Conservation (phyloP, 2,329 filamentous ascomycete species). For the Pyrenophora seminiperda region DNA sequence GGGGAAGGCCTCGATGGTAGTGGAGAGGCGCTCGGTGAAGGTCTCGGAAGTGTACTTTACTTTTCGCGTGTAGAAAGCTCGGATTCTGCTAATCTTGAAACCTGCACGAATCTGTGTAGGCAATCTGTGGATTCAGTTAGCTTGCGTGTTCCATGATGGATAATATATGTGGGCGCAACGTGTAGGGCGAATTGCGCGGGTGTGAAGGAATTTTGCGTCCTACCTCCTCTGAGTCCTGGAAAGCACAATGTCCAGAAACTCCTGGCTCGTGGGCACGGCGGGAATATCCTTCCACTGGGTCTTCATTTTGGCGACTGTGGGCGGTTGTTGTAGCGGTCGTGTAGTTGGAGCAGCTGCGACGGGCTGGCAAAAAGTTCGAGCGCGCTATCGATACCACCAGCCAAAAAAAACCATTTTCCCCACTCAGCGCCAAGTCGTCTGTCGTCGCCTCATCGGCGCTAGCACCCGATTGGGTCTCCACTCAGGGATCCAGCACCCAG, state of each 20-base stretch:
- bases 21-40: conserved; percentile 88
- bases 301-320: conserved; percentile 42
- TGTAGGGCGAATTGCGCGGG: conserved; percentile 5
- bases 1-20: conserved; percentile 87
- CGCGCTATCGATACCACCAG: conserved; percentile 18
- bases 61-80: conserved; percentile 96
- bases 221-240: conserved; percentile 60
- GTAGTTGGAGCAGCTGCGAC: conserved; percentile 14
- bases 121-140: conserved; percentile 58
- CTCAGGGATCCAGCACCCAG: background rate
- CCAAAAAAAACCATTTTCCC: conserved; percentile 11
- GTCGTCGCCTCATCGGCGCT: conserved; percentile 15
- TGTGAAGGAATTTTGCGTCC: conserved; percentile 1
- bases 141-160: background rate
- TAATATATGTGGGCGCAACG: background rate
- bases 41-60: conserved; percentile 95
- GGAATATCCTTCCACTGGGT: conserved; percentile 67
- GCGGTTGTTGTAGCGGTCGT: conserved; percentile 21
- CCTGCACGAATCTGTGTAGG: conserved; percentile 95
- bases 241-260: conserved; percentile 97
- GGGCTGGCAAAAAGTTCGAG: conserved; percentile 22
- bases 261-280: conserved; percentile 87
- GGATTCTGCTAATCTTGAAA: conserved; percentile 94
- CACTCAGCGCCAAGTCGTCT: conserved; percentile 18
- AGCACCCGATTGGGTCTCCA: background rate